Base-by-base conservation (phyloP, 495 filamentous ascomycete species). In the Penicillium ochrochloron region DNA sequence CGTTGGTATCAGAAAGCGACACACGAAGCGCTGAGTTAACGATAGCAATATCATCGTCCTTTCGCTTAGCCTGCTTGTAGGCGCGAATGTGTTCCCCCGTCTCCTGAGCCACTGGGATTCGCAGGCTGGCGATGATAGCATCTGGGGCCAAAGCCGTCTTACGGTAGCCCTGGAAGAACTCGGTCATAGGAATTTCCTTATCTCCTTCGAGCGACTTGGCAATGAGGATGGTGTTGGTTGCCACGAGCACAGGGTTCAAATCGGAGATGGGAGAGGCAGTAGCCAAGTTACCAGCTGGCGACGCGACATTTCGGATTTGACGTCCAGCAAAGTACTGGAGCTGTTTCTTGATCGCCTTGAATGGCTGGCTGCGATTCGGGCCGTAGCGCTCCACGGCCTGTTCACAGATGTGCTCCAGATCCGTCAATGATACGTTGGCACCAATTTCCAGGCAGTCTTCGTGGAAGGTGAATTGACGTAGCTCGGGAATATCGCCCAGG, bases 181-280 rank as follows among this genome's bases (percentile, higher is more conserved):
- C 81, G 5, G 87, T 83, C 94, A 99, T 97, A 2, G 93, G 92
- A 42, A 99, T 90, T 68, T 94, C 88, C 2, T 82, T 89, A 51
- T 92, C 90, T 61, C 87, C 81, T 3, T 83, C 81, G 10, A 88
- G 75, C 0, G 89, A 90, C 68, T 90, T 94, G 5, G 94, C 92
- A 34, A 96, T 81, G 1, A 99, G 70, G 3, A 88, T 84, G 11
- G 92, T 90, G 66, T 93, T 92, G 5, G 92, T 87, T 5, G 94
- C 94, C 68, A 98, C 88, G 54, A 99, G 90, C 0, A 97, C 93
- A 0, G 95, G 95, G 72, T 99, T 99, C 39, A 99, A 77, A 80
- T 99, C 95, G 1, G 94, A 97, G 37, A 98, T 99, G 2, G 95
- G 95, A 39, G 92, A 96, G 2, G 95, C 95, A 3, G 95, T 99